These are phyloP conservation scores for Poa pratensis DNA, from an alignment of 176 grass and related monocot species.

Conservation along the genomic window DNA sequence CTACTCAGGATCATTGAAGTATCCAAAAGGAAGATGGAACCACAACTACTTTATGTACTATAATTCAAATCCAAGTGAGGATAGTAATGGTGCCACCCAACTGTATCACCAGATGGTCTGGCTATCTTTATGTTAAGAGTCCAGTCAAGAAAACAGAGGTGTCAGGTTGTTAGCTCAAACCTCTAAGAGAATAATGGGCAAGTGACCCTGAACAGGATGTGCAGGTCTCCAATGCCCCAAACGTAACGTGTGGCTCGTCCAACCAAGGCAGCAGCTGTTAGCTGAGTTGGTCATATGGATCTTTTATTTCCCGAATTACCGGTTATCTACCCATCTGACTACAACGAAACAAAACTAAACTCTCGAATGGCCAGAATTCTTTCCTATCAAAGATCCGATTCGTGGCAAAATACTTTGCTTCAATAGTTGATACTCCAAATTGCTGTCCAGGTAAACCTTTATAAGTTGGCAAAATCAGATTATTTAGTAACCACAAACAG, in stretches of 20 bases:
- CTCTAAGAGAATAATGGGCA: conserved; percentile 16
- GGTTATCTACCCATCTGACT: not conserved
- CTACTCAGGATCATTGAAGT: not conserved
- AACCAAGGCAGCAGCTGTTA: not conserved
- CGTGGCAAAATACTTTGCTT: not conserved
- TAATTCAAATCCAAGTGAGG: conserved; percentile 1
- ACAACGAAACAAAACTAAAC: not conserved
- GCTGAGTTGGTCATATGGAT: not conserved
- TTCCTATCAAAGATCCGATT: not conserved
- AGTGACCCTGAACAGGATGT: not conserved
- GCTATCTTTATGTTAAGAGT: not conserved
- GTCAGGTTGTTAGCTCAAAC: not conserved
- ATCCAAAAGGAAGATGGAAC: not conserved
- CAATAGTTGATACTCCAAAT: not conserved
- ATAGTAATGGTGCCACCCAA: conserved; percentile 21
- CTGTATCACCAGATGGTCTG: not conserved
- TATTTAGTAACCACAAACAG: not conserved
- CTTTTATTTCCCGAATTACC: not conserved
- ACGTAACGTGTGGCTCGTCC: not conserved
- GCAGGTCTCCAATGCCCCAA: not conserved
- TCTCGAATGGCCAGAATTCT: not conserved
- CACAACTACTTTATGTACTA: conserved; percentile 21
- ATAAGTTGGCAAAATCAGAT: not conserved
- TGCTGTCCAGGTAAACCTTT: not conserved
- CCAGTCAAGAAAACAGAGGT: not conserved